phyloP scores from a whole-genome alignment of 2,329 filamentous ascomycete genomes.

The Scytalidium sp. region DNA sequence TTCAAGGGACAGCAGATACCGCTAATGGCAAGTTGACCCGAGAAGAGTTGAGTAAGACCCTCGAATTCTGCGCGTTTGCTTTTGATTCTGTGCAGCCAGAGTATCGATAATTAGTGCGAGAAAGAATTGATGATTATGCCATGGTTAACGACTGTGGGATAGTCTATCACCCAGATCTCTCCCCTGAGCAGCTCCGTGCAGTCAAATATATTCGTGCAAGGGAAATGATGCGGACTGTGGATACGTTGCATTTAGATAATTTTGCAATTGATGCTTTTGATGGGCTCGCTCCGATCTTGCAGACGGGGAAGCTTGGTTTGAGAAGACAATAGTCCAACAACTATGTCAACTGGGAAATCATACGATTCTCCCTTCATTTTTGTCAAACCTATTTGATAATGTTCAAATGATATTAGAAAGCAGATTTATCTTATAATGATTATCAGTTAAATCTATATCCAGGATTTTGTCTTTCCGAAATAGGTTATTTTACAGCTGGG shows the following conservation, averaged over 20 bases:
- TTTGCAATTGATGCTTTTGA: constrained; percentile 26
- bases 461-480: no score
- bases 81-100: constrained; percentile 16
- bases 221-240: constrained; percentile 28
- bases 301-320: constrained; percentile 19
- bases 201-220: constrained; percentile 26
- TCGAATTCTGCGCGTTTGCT: constrained; percentile 31
- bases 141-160: constrained; percentile 10
- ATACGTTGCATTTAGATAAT: constrained; percentile 29
- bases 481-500: no score
- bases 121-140: constrained; percentile 5
- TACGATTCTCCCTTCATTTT: no score
- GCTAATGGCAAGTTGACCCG: constrained; percentile 25
- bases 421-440: no score
- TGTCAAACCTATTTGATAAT: no score
- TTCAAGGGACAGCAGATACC: constrained; percentile 32
- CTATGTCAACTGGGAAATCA: no score
- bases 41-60: constrained; percentile 25
- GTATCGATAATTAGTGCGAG: constrained; percentile 2
- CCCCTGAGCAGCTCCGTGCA: constrained; percentile 20
- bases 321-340: not conserved
- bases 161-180: constrained; percentile 14
- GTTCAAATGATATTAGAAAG: no score
- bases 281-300: constrained; percentile 20
- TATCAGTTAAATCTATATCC: no score